Conservation (phyloP, 2,329 filamentous ascomycete species). For the Davidsoniella neocaledoniae region DNA sequence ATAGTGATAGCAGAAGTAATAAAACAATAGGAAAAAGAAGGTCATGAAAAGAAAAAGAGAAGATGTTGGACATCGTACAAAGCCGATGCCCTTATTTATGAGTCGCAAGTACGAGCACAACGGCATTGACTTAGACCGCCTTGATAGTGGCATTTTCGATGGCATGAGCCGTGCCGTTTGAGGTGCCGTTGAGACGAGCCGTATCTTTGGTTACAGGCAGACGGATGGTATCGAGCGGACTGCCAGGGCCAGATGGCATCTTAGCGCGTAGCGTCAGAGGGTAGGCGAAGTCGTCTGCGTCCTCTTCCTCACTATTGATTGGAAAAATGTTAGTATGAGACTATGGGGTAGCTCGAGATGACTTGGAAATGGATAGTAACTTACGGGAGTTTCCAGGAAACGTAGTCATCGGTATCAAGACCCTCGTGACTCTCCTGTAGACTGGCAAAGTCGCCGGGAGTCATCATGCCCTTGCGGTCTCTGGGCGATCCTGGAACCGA, state of each 20-base stretch:
- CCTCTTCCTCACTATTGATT: slow-evolving; percentile 65
- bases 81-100: background rate
- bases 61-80: background rate
- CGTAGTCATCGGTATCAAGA: slow-evolving; percentile 89
- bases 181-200: background rate
- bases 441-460: slow-evolving; percentile 91
- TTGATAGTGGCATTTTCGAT: slow-evolving; percentile 3
- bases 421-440: slow-evolving; percentile 89
- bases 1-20: background rate
- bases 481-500: slow-evolving; percentile 87
- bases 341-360: slow-evolving; percentile 1
- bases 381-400: slow-evolving; percentile 95
- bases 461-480: slow-evolving; percentile 94
- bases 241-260: slow-evolving; percentile 19
- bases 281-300: slow-evolving; percentile 55
- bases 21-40: background rate
- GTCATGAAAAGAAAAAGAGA: background rate
- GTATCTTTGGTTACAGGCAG: slow-evolving; percentile 8
- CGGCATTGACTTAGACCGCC: slow-evolving; percentile 1
- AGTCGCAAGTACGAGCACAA: background rate
- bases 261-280: slow-evolving; percentile 40
- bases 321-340: slow-evolving; percentile 14
- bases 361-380: slow-evolving; percentile 24
- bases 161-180: background rate
- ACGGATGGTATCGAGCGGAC: slow-evolving; percentile 12